Conservation (phyloP, 2,329 filamentous ascomycete genomes). For the Fusarium sp. region DNA sequence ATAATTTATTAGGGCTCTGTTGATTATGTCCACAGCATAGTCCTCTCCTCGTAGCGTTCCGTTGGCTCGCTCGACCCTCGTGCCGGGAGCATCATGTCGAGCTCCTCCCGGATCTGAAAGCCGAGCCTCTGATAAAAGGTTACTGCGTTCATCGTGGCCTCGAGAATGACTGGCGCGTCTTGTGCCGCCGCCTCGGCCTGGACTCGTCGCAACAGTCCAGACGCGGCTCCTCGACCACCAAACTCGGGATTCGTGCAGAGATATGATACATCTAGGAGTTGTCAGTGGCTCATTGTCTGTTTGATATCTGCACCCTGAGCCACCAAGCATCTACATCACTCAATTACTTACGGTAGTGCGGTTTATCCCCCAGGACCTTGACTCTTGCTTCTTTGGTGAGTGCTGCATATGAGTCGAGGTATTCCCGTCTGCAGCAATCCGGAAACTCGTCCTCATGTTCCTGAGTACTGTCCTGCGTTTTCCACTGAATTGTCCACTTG, state of each 20-base stretch:
- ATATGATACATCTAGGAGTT: constrained; percentile 56
- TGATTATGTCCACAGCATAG: constrained; percentile 52
- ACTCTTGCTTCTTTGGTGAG: constrained; percentile 52
- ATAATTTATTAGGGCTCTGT: constrained; percentile 8
- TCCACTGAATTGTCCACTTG: constrained; percentile 55
- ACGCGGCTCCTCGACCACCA: constrained; percentile 55
- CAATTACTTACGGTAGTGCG: constrained; percentile 57
- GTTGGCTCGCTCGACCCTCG: constrained; percentile 49
- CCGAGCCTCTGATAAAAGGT: constrained; percentile 57
- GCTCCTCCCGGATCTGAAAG: constrained; percentile 51
- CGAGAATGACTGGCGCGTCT: constrained; percentile 55
- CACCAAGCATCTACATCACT: not conserved
- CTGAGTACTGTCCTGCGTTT: constrained; percentile 10
- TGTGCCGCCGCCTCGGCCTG: constrained; percentile 52
- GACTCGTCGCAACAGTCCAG: constrained; percentile 53
- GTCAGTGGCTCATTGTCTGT: constrained; percentile 24
- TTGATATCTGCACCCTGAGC: no score
- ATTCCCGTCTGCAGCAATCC: constrained; percentile 48
- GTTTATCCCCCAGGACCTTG: constrained; percentile 48
- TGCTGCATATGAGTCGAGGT: constrained; percentile 54
- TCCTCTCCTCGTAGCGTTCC: constrained; percentile 54
- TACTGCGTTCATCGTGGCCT: constrained; percentile 58
- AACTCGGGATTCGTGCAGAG: constrained; percentile 57
- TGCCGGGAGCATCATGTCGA: constrained; percentile 56
- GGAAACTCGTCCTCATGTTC: constrained; percentile 50